Evolutionary conservation across 1,139 yeast species (phyloP), one percentile per base, ranked within the genome.

Genomic region (Spencermartinsiella ligniputridi): DNA sequence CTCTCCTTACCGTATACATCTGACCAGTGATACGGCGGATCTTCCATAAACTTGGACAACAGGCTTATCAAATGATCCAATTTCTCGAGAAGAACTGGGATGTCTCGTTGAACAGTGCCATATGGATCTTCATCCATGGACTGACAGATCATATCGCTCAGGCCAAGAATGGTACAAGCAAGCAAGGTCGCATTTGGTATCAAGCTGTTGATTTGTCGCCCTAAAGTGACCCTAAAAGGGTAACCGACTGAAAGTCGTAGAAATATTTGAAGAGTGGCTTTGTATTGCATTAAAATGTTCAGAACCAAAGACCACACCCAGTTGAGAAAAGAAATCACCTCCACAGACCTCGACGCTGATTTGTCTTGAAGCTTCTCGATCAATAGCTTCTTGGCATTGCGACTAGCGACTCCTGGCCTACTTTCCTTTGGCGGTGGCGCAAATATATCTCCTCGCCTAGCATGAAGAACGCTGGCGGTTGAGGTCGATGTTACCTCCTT

Each of bases 71-170:
- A 49, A 35, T 51, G 47, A 36, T 63, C 57, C 35, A 64, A 49
- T n/a, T 48, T 49, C 33, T 49, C 54, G 35, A 69, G 52, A 18
- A 61, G 56, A 8, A 53, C 52, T 3, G 68, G 64, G 29, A 70
- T 62, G 21, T 67, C 67, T 15, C 58, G 52, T 49, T 69, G 73
- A 4, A 70, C 74, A 5, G 58, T 61, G 5, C 74, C 74, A 40
- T 55, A 58, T 3, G 54, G 49, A 46, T 69, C 74, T 41, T 70
- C 74, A 4, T 53, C 54, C 18, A 57, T 46, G 2, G 69, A 64
- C 38, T 52, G 54, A 37, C 49, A 49, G 2, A 64, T 58, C 11
- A 66, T 49, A 12, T 50, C 43, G n/a, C 60, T 46, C 17, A 66
- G 48, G 0, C 66, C 54, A 30, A 48, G 42, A 11, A 63, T 55